Base-by-base conservation (phyloP, 805 yeast genomes). In the Candida michaelii region DNA sequence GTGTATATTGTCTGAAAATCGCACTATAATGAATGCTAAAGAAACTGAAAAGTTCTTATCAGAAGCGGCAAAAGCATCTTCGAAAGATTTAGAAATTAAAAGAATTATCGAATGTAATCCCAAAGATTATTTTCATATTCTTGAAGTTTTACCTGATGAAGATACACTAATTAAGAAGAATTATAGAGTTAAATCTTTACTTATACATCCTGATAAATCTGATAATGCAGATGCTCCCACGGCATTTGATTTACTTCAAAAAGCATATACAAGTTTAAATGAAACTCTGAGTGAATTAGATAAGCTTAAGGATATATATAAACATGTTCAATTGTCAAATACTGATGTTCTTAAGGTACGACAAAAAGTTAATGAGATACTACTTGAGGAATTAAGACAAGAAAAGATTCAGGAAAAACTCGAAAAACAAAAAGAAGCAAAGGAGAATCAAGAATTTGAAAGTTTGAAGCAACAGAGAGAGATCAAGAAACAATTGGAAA, bases 191-290 rank as follows among this genome's bases (percentile, higher is more conserved):
- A 81, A 78, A 55, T 80, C 89, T 2, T 60, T 83, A 27, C 59
- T 80, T 44, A 76, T 83, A 13, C 90, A 83, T 56, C 90, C 90
- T 0, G 90, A 83, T 55, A 82, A 80, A 53, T 70, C 78, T 1
- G 55, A 60, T 23, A 75, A 82, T 49, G 63, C 69, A 0, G 61
- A 69, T n/a, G 87, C 89, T 0, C 78, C 85, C 0, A 72, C 63
- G 24, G 89, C 89, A 2, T 83, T 83, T 57, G 83, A 80, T 52
- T 43, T 67, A 27, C 58, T 83, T 39, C 79, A 34, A 23, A 34
- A 34, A 24, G 37, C 37, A 7, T 34, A 34, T 34, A 24, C 21
- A 13, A 4, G 5, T n/a, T 13, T 34, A 14, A 18, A 18, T 19
- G 12, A 17, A 12, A 3, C 17, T n/a, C 13, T 24, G n/a, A 19